Conservation (phyloP, 768 basidiomycete species). For the Leccinum variicolor region DNA sequence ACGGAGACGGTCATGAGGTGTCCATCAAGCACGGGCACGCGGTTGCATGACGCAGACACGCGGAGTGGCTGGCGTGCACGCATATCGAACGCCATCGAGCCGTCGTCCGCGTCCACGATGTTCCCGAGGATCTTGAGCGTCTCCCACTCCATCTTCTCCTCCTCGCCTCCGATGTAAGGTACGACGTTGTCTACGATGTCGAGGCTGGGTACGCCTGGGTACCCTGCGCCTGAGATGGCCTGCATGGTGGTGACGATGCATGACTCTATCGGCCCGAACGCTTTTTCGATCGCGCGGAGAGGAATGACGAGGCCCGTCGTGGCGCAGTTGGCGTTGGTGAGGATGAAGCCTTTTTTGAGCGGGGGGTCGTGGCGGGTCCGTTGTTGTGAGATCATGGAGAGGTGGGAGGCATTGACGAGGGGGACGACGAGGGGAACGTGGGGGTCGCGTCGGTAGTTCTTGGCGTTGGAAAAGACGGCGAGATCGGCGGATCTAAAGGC, state of each 20-base stretch:
- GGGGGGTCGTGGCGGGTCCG: constrained; percentile 62
- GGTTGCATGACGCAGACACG: constrained; percentile 90
- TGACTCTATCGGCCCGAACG: constrained; percentile 92
- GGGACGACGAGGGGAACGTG: constrained; percentile 94
- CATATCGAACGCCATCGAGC: constrained; percentile 73
- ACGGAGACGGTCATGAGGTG: constrained; percentile 91
- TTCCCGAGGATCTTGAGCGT: constrained; percentile 95
- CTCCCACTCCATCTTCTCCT: constrained; percentile 99
- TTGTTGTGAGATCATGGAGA: constrained; percentile 83
- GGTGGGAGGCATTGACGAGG: constrained; percentile 86
- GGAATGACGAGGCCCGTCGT: constrained; percentile 92
- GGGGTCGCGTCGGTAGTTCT: constrained; percentile 91
- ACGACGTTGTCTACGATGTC: constrained; percentile 97
- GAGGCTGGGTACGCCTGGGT: constrained; percentile 86
- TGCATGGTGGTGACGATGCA: constrained; percentile 95
- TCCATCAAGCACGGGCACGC: constrained; percentile 94
- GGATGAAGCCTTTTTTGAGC: constrained; percentile 84
- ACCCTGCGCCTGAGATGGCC: constrained; percentile 97
- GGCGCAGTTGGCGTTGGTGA: constrained; percentile 98
- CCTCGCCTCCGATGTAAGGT: constrained; percentile 90
- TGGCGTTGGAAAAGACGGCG: constrained; percentile 95
- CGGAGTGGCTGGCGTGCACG: constrained; percentile 77
- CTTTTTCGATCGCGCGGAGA: constrained; percentile 82
- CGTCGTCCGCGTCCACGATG: constrained; percentile 53
- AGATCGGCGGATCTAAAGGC: constrained; percentile 86